A percentile compares a stretch with the other conserved stretches of the same genome.
These are phyloP conservation scores for Trichosporon sp. DNA, from an alignment of 1,284 basidiomycete genomes.

Conservation along the genomic window DNA sequence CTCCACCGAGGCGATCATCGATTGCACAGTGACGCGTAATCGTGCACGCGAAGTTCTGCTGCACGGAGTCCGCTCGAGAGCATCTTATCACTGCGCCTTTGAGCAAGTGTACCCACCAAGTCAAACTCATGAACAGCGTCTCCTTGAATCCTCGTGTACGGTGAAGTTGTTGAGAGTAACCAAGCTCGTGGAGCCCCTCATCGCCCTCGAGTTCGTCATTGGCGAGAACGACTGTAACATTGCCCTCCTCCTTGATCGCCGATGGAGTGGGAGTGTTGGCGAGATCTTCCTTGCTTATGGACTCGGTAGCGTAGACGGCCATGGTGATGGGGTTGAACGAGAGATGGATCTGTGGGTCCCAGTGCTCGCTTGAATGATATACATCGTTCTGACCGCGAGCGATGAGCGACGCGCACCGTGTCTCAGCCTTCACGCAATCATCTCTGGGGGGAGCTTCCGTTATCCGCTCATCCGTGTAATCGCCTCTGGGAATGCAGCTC, in stretches of 20 bases:
- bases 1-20: too few species aligned
- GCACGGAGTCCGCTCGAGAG: too few species aligned
- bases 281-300: constrained; percentile 3
- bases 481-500: background rate
- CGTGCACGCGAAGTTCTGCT: too few species aligned
- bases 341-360: background rate
- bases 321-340: background rate
- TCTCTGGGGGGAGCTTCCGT: background rate
- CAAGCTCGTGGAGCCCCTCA: constrained; percentile 30
- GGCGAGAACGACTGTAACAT: constrained; percentile 24
- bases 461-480: background rate
- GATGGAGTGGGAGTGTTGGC: background rate
- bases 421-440: background rate
- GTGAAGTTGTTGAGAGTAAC: constrained; percentile 30
- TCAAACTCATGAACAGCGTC: constrained; percentile 25
- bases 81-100: background rate
- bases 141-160: constrained; percentile 28
- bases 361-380: background rate
- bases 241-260: constrained; percentile 25
- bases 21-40: too few species aligned
- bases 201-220: constrained; percentile 25
- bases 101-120: constrained; percentile 12
- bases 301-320: background rate
- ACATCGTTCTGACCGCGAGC: background rate
- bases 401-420: background rate